phyloP scores from a whole-genome alignment of 2,329 filamentous ascomycete genomes.

The Pestalotiopsis sp. region DNA sequence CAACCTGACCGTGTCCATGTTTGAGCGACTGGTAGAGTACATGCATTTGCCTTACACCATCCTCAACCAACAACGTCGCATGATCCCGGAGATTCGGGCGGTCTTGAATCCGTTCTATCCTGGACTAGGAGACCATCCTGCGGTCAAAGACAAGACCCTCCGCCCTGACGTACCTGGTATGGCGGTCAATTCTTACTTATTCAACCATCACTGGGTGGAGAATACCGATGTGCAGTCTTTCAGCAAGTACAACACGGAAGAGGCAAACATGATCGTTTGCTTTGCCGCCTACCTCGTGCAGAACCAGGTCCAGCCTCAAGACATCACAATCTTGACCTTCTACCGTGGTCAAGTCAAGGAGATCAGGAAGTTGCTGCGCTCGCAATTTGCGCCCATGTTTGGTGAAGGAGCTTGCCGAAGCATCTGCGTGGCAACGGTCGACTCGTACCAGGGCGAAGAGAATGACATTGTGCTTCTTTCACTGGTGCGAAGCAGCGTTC shows the following conservation, averaged over 20 bases:
- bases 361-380: conserved; percentile 51
- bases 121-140: conserved; percentile 42
- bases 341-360: conserved; percentile 80
- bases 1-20: conserved; percentile 72
- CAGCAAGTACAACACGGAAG: conserved; percentile 68
- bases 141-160: conserved; percentile 31
- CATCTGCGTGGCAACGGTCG: conserved; percentile 74
- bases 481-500: conserved; percentile 69
- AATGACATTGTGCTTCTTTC: conserved; percentile 83
- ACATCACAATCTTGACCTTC: conserved; percentile 82
- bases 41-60: conserved; percentile 64
- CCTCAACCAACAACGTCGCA: conserved; percentile 66
- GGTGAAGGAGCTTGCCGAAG: conserved; percentile 19
- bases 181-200: conserved; percentile 42
- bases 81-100: conserved; percentile 45
- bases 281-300: conserved; percentile 72
- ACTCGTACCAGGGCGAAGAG: conserved; percentile 89
- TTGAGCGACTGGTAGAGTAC: conserved; percentile 69
- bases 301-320: conserved; percentile 58
- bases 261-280: conserved; percentile 74
- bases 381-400: conserved; percentile 23
- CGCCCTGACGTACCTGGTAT: conserved; percentile 47
- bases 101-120: conserved; percentile 51
- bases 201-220: conserved; percentile 64
- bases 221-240: conserved; percentile 57